Conservation (phyloP, 1,284 basidiomycete species). For the Malassezia japonica region DNA sequence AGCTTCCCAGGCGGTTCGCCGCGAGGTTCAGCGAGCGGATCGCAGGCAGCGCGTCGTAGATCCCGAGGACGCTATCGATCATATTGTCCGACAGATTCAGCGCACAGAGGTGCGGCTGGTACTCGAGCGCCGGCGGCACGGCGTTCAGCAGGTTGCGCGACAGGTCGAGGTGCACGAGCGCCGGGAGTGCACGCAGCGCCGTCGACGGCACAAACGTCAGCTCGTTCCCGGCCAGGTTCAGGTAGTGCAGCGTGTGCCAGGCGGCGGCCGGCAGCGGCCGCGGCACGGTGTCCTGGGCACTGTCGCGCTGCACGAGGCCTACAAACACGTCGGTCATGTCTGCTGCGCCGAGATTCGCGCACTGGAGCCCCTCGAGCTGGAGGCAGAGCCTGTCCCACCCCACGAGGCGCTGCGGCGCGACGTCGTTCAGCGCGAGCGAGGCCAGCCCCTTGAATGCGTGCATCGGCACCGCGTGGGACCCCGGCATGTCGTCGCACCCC, state of each 20-base stretch:
- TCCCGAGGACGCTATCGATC: constrained; percentile 85
- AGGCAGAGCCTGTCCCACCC: constrained; percentile 74
- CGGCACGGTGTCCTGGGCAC: constrained; percentile 23
- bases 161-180: constrained; percentile 48
- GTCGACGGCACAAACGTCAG: constrained; percentile 67
- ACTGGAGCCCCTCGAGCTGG: constrained; percentile 62
- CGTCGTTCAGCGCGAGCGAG: constrained; percentile 62
- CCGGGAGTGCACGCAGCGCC: constrained; percentile 53
- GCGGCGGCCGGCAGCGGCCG: constrained; percentile 61
- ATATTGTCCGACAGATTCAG: constrained; percentile 90
- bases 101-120: constrained; percentile 66
- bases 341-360: constrained; percentile 68
- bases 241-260: constrained; percentile 68
- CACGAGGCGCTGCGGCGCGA: constrained; percentile 70
- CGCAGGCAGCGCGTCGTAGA: constrained; percentile 26
- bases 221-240: constrained; percentile 70
- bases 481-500: constrained; percentile 63
- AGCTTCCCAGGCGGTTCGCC: constrained; percentile 74
- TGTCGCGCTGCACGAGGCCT: constrained; percentile 64
- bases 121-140: constrained; percentile 61
- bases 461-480: constrained; percentile 66
- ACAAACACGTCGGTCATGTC: constrained; percentile 73
- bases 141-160: constrained; percentile 50
- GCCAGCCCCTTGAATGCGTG: constrained; percentile 73
- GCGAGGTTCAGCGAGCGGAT: constrained; percentile 37